Evolutionary conservation across 129 eudicot genomes (phyloP).

Genomic region (Lactuca saligna): DNA sequence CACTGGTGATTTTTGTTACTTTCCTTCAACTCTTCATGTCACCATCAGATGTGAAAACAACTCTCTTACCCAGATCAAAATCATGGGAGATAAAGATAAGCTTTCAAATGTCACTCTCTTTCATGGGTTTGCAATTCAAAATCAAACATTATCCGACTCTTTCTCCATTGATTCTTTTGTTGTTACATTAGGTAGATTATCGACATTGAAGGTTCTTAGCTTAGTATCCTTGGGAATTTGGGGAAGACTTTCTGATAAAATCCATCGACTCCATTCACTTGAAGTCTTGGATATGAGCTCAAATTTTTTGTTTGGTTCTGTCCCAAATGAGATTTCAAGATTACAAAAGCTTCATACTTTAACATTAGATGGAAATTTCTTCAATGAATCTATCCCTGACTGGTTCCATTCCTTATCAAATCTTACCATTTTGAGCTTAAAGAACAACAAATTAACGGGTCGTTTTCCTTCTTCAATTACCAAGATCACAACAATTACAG

Average conservation of each 20-base stretch:
- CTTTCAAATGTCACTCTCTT: constrained; percentile 46
- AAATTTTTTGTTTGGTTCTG: constrained; percentile 72
- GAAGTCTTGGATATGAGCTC: constrained; percentile 76
- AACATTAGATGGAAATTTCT: constrained; percentile 65
- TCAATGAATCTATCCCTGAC: constrained; percentile 73
- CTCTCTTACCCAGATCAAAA: constrained; percentile 61
- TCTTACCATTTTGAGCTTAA: constrained; percentile 71
- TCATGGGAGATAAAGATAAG: constrained; percentile 61
- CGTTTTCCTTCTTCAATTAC: constrained; percentile 58
- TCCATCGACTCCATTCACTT: constrained; percentile 66
- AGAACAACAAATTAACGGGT: constrained; percentile 75
- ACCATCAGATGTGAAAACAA: constrained; percentile 57
- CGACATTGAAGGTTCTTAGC: constrained; percentile 64
- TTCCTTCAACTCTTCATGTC: constrained; percentile 45
- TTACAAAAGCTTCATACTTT: constrained; percentile 60
- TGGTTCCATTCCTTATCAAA: constrained; percentile 63
- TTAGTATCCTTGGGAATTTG: constrained; percentile 86
- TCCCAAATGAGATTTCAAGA: constrained; percentile 64
- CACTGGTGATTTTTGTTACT: constrained; percentile 54
- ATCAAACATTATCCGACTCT: constrained; percentile 59
- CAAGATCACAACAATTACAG: constrained; percentile 45
- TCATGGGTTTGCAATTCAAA: constrained; percentile 56
- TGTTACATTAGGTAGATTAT: constrained; percentile 69
- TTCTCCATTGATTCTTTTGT: constrained; percentile 87
- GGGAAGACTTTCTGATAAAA: constrained; percentile 83